Base-by-base conservation (phyloP, 1,139 yeast genomes). In the Saccharomycopsis hybrid region DNA sequence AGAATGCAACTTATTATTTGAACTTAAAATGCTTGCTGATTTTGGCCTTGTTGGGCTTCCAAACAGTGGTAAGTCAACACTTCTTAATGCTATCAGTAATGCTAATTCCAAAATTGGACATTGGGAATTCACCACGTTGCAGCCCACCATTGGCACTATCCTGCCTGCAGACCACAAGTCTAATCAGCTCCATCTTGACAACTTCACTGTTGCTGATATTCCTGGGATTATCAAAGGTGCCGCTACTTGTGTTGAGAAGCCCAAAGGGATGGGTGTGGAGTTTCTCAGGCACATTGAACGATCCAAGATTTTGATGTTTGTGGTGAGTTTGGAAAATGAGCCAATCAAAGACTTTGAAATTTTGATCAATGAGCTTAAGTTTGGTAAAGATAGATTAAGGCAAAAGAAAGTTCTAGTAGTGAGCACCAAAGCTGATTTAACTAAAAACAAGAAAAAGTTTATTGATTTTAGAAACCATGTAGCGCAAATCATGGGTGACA, bases 201-300 rank as follows among this genome's bases (percentile, higher is more conserved):
- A 52, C 39, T 89, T 90, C 62, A 87, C 97, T 0, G 97, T 92
- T 1, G 97, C 97, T 1, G 98, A 92, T 68, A 92, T 92, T 54
- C 98, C 98, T 0, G 98, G 98, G 8, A 86, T 92, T 49, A 85
- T 92, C 51, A 74, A 80, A 61, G 97, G 95, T 7, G 97, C 98
- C 0, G 73, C 80, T 1, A 44, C 50, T 3, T 50, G 50, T 35
- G 43, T 43, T 4, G 59, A 60, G 40, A 71, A 81, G 41, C 86
- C 90, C 60, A 82, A 77, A 61, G 98, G 98, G 2, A 84, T 92
- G 87, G 98, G 98, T 0, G 73, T 88, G 46, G 97, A 89, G 56
- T 92, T 92, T 64, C 68, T 92, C 56, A 74, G 97, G 53, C 98
- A 92, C 63, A 80, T 92, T 48, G 98, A 92, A 65, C 74, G 98